Base-by-base conservation (phyloP, 1,139 yeast species). In the Taiozyma sp. region DNA sequence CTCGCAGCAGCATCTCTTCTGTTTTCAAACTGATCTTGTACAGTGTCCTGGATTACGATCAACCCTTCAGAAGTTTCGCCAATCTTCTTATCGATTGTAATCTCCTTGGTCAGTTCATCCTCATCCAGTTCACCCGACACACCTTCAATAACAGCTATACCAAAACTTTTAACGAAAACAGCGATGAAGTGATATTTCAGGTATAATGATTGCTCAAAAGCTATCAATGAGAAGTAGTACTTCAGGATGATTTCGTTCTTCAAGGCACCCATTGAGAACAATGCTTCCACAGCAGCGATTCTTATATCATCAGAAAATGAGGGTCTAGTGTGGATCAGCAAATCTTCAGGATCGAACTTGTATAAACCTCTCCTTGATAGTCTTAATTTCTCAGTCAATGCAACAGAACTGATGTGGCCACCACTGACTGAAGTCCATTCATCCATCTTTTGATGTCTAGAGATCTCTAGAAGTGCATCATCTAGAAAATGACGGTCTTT, bases 391-490 rank as follows among this genome's bases (percentile, higher is more conserved):
- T 78, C 83, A 47, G 68, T 72, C 42, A 85, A 68, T 50, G 86
- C 83, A 10, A 80, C 74, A 24, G 71, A 74, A 1, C 90, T 79
- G 11, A 89, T 72, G 43, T 76, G 64, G 42, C 79, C 71, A 42
- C 78, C 70, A 45, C 85, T 85, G 57, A 78, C 81, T 0, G 96
- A 83, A 14, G 85, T 75, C 95, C 96, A 90, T 47, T 81, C 84
- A 61, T 93, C 98, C 68, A 95, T 74, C 56, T 91, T 81, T 56
- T 83, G 82, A 54, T 85, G 78, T 54, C 98, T 75, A 49, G 83
- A 81, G 47, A 95, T 72, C 62, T 91, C 89, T 19, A 74, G 72
- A 19, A 79, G 62, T 0, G 83, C 80, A 21, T 73, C 75, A 10
- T 65, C 60, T 8, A 77, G 62, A 59, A 76, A 77, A 6, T 53